Percentiles rank a stretch among this genome's conserved stretches.
Evolutionary conservation across 2,329 filamentous ascomycete species (phyloP).

Genomic region (Hymenoscyphus occultus): DNA sequence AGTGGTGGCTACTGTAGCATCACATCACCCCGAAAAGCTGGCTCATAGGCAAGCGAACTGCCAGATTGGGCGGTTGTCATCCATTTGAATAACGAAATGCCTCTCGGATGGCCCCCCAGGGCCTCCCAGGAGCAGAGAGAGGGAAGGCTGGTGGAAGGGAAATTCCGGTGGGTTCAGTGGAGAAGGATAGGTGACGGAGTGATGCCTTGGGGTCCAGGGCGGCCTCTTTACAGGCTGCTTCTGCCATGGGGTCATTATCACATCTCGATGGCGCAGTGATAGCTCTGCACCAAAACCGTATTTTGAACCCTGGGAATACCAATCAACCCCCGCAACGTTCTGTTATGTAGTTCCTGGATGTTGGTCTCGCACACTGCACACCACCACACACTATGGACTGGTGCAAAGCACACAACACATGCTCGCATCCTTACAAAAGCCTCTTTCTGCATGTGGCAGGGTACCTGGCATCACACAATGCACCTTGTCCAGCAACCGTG

Average conservation of each 20-base stretch:
- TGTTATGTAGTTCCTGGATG: slow-evolving; percentile 2
- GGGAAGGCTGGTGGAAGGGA: not conserved
- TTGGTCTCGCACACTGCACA: slow-evolving; percentile 2
- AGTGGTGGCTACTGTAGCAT: not conserved
- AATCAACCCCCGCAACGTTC: not conserved
- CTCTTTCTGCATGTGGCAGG: slow-evolving; percentile 5
- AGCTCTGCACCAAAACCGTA: not conserved
- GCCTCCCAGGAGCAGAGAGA: not conserved
- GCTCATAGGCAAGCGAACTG: not conserved
- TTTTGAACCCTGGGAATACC: not conserved
- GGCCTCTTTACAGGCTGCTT: not conserved
- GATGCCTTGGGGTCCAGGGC: slow-evolving; percentile 4
- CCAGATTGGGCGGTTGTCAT: not conserved
- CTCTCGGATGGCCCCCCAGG: not conserved
- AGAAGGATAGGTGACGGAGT: not conserved
- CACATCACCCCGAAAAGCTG: not conserved
- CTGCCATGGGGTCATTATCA: not conserved
- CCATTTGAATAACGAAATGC: not conserved
- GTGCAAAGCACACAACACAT: not conserved
- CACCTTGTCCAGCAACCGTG: not conserved
- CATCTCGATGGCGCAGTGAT: slow-evolving; percentile 8
- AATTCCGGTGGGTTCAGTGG: slow-evolving; percentile 1
- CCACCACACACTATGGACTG: not conserved
- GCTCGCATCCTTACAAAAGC: not conserved
- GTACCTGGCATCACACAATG: slow-evolving; percentile 10